Evolutionary conservation across 345 rosid species (phyloP).

Genomic region (Citrus trifoliata): DNA sequence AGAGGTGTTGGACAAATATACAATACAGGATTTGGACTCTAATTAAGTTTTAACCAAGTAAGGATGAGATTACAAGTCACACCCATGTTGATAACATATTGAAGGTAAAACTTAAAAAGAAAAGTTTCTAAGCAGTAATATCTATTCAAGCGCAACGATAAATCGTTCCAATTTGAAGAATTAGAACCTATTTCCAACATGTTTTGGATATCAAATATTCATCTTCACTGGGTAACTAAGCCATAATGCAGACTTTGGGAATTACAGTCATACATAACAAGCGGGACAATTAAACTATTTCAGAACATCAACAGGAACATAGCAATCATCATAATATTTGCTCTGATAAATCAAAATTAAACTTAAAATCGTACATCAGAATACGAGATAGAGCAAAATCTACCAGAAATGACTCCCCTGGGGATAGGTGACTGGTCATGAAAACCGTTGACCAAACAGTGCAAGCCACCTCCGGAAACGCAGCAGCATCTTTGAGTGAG

Average conservation of each 20-base stretch:
- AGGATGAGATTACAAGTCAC: no score
- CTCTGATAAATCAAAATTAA: not conserved
- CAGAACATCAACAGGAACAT: not conserved
- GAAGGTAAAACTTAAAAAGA: not conserved
- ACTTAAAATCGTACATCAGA: not conserved
- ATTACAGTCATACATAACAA: not conserved
- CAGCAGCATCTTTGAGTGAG: constrained; percentile 54
- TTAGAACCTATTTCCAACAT: not conserved
- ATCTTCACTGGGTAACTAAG: not conserved
- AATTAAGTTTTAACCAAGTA: not conserved
- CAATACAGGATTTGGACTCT: not conserved
- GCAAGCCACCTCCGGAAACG: constrained; percentile 65
- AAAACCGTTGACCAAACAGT: constrained; percentile 76
- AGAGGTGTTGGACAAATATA: not conserved
- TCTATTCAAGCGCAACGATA: not conserved
- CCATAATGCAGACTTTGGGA: not conserved
- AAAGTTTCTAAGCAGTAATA: not conserved
- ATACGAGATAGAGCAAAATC: not conserved
- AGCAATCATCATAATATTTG: not conserved
- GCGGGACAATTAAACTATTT: not conserved
- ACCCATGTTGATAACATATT: not conserved
- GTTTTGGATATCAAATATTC: not conserved
- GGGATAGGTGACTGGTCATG: constrained; percentile 50
- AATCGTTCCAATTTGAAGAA: not conserved
- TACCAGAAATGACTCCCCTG: constrained; percentile 65